Base-by-base conservation (phyloP, 495 filamentous ascomycete species). In the Neurospora africana region DNA sequence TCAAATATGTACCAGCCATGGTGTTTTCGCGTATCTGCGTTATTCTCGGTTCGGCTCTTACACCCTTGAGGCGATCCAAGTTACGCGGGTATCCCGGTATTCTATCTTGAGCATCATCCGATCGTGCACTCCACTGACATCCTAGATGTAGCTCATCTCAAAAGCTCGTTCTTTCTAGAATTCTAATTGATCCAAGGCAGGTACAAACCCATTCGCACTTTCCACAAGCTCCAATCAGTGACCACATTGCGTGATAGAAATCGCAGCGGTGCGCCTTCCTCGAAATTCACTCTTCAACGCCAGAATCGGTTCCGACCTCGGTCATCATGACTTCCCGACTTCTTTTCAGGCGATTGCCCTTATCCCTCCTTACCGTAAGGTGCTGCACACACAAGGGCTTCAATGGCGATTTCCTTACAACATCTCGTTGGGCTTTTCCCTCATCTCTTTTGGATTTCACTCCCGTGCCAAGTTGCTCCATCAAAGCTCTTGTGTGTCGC, bases 401-500 rank as follows among this genome's bases (percentile, higher is more conserved):
- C 53, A 30, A 17, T 30, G 23, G 27, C 6, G 53, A 65, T 65
- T 33, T 65, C 53, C 53, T 17, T 35, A 9, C 15, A 19, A 65
- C 15, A 65, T 33, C 11, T 65, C 27, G 53, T 65, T 10, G 53
- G 53, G 15, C 9, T 35, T 61, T 33, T 35, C 53, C 53, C 15
- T 65, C 27, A 65, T 65, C 53, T 65, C 23, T 33, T 65, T 35
- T 15, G 53, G 27, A 65, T 65, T 65, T 65, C 53, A 33, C 27
- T 30, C 27, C 15, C 53, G 53, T 33, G 53, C 53, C 53, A 33
- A 17, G 53, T 35, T 33, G 53, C 53, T 65, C 53, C 53, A 65
- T 65, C 53, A 65, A 65, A 65, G 27, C 53, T 65, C 27, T 65
- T 19, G 53, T 65, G 27, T 70, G 73, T 72, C 70, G 58, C 67